Base-by-base conservation (phyloP, 345 rosid species). In the Lumnitzera racemosa region DNA sequence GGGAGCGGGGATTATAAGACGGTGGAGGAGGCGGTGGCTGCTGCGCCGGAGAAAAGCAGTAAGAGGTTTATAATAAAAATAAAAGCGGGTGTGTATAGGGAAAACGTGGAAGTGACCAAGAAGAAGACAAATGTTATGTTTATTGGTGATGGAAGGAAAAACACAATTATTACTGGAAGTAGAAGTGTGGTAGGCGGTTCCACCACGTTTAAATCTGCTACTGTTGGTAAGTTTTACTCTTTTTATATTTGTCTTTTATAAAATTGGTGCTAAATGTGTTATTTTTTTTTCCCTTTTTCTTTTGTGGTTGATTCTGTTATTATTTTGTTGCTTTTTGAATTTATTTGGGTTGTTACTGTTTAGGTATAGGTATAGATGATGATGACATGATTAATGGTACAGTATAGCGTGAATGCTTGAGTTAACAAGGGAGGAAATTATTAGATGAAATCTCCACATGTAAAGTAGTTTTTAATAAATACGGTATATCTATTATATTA, bases 181-280 rank as follows among this genome's bases (percentile, higher is more conserved):
- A 76, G 83, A 62, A 89, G 86, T 41, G 96, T 87, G 15, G 83
- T 62, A 9, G 94, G 86, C 36, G 96, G 96, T 4, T 80, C 75
- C 74, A 87, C 96, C 27, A 92, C 98, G 48, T 92, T 89, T 70
- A 64, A 85, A 10, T 83, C 98, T 4, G 96, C 98, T n/a, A 92
- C 98, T 2, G 98, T 92, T 47, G 96, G 98, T 92, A 77, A 67
- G 79, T 61, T 6, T 20, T 15, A 20, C 53, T 3, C 5, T 14
- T 6, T 36, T 36, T 36, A 27, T 27, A 36, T 36, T 36, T 36
- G 11, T 36, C 43, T 36, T 36, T 36, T 36, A 20, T 20, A 20
- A 20, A 20, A 20, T 20, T 20, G 20, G 20, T 20, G 20, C 20
- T 20, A 20, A 27, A 15, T 24, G 4, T n/a, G 47, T 15, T 20